Evolutionary conservation across 495 filamentous ascomycete genomes (phyloP).

Genomic region (Podospora appendiculata): DNA sequence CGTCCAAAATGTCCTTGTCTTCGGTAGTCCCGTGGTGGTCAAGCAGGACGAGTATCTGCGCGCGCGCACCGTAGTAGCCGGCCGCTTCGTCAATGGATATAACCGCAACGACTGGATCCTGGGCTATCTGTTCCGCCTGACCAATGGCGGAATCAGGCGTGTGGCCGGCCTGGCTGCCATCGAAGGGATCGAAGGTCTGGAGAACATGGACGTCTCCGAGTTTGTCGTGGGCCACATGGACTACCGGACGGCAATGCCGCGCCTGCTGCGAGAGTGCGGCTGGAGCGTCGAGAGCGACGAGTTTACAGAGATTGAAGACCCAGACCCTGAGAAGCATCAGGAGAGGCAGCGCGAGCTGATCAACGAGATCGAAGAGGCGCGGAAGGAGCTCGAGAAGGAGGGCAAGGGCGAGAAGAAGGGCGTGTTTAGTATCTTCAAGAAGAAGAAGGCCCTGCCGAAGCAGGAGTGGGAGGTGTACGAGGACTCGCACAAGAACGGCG

Average conservation of each 20-base stretch:
- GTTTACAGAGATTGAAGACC: constrained; percentile 95
- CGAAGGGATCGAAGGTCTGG: constrained; percentile 67
- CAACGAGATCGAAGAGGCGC: constrained; percentile 90
- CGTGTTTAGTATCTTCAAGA: constrained; percentile 69
- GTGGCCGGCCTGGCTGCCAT: constrained; percentile 84
- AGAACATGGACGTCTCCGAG: constrained; percentile 84
- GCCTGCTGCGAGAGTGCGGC: constrained; percentile 68
- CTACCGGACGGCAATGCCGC: constrained; percentile 87
- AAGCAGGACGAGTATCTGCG: constrained; percentile 86
- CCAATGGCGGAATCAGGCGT: constrained; percentile 82
- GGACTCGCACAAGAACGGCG: constrained; percentile 26
- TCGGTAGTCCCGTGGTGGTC: constrained; percentile 85
- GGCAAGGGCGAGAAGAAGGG: constrained; percentile 31
- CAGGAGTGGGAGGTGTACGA: constrained; percentile 97
- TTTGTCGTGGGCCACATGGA: constrained; percentile 93
- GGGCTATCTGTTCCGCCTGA: constrained; percentile 93
- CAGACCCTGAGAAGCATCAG: constrained; percentile 87
- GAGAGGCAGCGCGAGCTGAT: constrained; percentile 89
- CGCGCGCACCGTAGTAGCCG: constrained; percentile 72
- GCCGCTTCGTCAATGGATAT: constrained; percentile 92
- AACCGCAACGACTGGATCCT: constrained; percentile 96
- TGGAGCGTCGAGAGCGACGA: constrained; percentile 90
- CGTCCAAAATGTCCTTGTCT: constrained; percentile 91
- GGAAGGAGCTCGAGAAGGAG: constrained; percentile 70
- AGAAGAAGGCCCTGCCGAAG: constrained; percentile 62